These are phyloP conservation scores for Penicillium lagena DNA, from an alignment of 495 filamentous ascomycete genomes.

Conservation along the genomic window DNA sequence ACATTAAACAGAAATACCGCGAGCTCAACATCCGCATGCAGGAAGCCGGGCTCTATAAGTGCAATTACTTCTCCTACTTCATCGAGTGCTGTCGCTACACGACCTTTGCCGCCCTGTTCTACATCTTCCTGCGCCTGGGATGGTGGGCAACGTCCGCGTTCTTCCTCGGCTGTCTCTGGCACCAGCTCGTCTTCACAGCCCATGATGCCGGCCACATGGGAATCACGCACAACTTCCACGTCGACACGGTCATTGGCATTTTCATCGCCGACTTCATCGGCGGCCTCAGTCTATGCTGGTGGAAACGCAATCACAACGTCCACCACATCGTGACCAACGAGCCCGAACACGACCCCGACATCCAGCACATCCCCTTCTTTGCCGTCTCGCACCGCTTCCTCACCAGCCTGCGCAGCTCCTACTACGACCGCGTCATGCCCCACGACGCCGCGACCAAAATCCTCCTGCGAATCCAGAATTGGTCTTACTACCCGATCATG, in stretches of 20 bases:
- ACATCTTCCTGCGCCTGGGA: constrained; percentile 57
- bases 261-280: constrained; percentile 86
- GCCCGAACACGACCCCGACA: constrained; percentile 96
- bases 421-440: constrained; percentile 81
- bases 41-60: constrained; percentile 73
- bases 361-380: constrained; percentile 94
- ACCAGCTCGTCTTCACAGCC: constrained; percentile 90
- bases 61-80: constrained; percentile 77
- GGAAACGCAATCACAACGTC: constrained; percentile 96
- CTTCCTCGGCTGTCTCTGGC: constrained; percentile 84
- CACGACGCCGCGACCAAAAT: constrained; percentile 73
- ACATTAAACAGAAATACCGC: constrained; percentile 76
- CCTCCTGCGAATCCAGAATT: constrained; percentile 69
- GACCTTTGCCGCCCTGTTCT: constrained; percentile 56
- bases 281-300: constrained; percentile 90
- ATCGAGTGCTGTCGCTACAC: constrained; percentile 71
- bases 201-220: constrained; percentile 98
- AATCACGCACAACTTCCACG: constrained; percentile 82
- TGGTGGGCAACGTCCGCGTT: constrained; percentile 74
- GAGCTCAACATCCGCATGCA: constrained; percentile 62
- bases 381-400: constrained; percentile 87
- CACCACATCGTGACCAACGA: constrained; percentile 97
- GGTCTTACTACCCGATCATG: constrained; percentile 82
- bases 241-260: constrained; percentile 82
- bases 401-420: constrained; percentile 68